Evolutionary conservation across 352 stramenopile species (phyloP).

Genomic region (Phytophthora colocasiae): DNA sequence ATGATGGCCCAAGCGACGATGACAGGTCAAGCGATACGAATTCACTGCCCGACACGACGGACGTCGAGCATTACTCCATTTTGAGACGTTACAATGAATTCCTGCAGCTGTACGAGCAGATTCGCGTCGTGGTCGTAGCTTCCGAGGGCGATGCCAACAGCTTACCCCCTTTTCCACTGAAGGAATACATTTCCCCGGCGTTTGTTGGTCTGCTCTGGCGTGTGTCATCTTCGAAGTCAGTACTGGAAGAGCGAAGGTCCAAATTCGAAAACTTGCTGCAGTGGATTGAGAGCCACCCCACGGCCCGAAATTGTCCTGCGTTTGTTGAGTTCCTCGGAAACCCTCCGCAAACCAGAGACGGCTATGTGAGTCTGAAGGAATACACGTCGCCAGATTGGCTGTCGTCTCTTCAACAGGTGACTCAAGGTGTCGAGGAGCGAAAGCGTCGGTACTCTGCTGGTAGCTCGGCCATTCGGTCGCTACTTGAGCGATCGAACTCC

Average conservation of each 20-base stretch:
- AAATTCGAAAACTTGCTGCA: conserved; percentile 65
- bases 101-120: conserved; percentile 56
- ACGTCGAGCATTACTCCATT: conserved; percentile 65
- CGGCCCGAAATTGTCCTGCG: conserved; percentile 41
- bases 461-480: conserved; percentile 30
- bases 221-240: conserved; percentile 43
- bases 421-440: conserved; percentile 26
- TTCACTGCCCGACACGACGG: conserved; percentile 9
- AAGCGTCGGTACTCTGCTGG: conserved; percentile 50
- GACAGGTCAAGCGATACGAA: conserved; percentile 20
- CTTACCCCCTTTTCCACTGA: conserved; percentile 58
- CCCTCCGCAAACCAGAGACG: conserved; percentile 60
- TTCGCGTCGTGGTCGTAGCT: conserved; percentile 32
- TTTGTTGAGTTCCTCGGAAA: conserved; percentile 65
- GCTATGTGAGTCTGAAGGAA: conserved; percentile 80
- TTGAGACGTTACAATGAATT: conserved; percentile 77
- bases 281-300: conserved; percentile 64
- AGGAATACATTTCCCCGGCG: conserved; percentile 58
- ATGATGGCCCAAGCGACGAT: conserved; percentile 31
- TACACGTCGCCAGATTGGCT: conserved; percentile 77
- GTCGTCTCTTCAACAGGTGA: conserved; percentile 64
- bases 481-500: conserved; percentile 28
- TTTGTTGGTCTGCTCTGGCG: conserved; percentile 62
- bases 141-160: conserved; percentile 21
- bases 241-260: conserved; percentile 60